A percentile compares a stretch with the other conserved stretches of the same genome.
phyloP scores from a whole-genome alignment of 2,329 filamentous ascomycete genomes.

The Colletotrichum sp. region DNA sequence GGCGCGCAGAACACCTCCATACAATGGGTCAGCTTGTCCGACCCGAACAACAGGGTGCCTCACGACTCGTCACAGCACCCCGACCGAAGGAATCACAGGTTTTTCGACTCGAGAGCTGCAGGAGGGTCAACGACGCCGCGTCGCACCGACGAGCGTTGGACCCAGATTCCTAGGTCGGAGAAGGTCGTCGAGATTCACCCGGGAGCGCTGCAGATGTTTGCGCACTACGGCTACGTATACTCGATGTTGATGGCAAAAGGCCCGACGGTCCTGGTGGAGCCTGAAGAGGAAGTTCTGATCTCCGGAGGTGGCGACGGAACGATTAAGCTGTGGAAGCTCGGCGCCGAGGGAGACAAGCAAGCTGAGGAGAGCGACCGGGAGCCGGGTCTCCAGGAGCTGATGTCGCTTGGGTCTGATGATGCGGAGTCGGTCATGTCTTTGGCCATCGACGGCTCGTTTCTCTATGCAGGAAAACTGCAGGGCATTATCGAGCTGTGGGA shows the following conservation, averaged over 20 bases:
- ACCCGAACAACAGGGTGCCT: constrained; percentile 62
- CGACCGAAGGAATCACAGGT: constrained; percentile 79
- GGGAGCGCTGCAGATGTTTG: constrained; percentile 83
- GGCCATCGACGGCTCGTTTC: constrained; percentile 85
- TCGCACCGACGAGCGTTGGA: constrained; percentile 65
- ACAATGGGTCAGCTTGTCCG: constrained; percentile 84
- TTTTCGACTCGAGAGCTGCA: constrained; percentile 90
- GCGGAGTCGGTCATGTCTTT: constrained; percentile 75
- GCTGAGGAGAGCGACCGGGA: constrained; percentile 56
- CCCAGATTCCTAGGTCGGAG: constrained; percentile 56
- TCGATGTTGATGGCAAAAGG: constrained; percentile 89
- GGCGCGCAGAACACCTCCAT: constrained; percentile 95
- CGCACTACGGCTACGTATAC: constrained; percentile 95
- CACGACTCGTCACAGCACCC: constrained; percentile 74
- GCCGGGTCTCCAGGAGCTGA: constrained; percentile 73
- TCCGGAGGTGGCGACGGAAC: constrained; percentile 93
- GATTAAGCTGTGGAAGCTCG: constrained; percentile 89
- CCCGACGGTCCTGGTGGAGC: constrained; percentile 67
- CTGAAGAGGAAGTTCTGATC: constrained; percentile 81
- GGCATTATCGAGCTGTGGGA: constrained; percentile 97
- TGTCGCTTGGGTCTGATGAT: constrained; percentile 65
- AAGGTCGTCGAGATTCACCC: constrained; percentile 80
- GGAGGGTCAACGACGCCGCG: constrained; percentile 81
- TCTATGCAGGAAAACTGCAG: constrained; percentile 88
- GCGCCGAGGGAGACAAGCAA: constrained; percentile 30